Evolutionary conservation across 495 filamentous ascomycete species (phyloP), one percentile per base, ranked within the genome.

Genomic region (Tuber magnatum): DNA sequence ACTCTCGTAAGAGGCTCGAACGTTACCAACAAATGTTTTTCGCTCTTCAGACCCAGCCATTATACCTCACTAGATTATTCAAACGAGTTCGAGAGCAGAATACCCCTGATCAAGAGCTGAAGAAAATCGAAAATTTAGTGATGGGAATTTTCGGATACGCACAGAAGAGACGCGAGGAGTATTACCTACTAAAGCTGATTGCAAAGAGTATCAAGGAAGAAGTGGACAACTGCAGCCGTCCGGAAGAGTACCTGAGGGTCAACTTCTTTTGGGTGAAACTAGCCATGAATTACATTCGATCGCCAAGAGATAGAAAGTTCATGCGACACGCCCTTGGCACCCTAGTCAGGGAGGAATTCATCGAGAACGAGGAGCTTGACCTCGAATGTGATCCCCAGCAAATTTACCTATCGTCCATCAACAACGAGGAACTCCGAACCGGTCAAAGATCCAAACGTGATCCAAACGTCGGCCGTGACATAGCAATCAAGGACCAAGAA

Each of bases 1-100:
- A 92, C 74, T 97, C 94, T 12, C 86, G 94, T 75, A 93, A 90
- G 84, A 98, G 97, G 85, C 87, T 99, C 6, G 94, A 97, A 76
- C 92, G 93, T 69, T 99, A 99, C 80, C 96, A 99, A 81, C 93
- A 97, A 79, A 88, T 99, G 68, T 99, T 99, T 85, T 97, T 98
- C 86, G 91, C 94, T 73, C 89, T 99, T 9, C 95, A 99, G 83
- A 99, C 95, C 1, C 96, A 98, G 77, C 92, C 95, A 24, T 92
- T 95, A 74, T 99, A 99, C 82, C 88, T 99, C 40, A 92, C 94
- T 39, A 86, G 93, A 61, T 86, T 98, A 12, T 98, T 98, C 87
- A 89, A 88, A 82, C 88, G 90, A 71, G 84, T 97, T 32, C 89
- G 94, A 74, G 94, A 97, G 83, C 87, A 93, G 75, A 94, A 92